These are phyloP conservation scores for Naegleria lovaniensis DNA, from an alignment of 208 protist genomes.

Conservation along the genomic window DNA sequence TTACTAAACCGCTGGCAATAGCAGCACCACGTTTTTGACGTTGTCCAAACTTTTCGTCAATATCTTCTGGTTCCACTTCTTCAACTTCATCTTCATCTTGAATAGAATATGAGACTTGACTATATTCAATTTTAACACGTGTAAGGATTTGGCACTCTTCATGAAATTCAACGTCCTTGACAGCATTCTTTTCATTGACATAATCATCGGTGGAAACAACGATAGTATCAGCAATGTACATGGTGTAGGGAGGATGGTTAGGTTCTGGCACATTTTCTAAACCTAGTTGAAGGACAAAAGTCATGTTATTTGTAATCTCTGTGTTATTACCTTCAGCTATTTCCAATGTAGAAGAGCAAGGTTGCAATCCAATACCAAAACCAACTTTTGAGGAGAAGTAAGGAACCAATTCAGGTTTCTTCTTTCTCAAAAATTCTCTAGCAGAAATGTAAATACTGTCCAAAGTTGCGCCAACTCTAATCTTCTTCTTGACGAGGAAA, in stretches of 20 bases:
- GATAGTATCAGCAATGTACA: background rate
- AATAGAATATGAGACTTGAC: background rate
- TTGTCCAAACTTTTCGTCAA: background rate
- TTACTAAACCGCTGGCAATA: background rate
- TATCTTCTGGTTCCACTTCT: background rate
- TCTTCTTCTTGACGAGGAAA: background rate
- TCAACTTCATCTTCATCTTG: background rate
- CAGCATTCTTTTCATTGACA: background rate
- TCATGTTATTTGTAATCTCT: background rate
- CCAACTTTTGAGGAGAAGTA: background rate
- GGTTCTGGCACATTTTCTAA: background rate
- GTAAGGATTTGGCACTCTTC: background rate
- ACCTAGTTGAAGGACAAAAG: background rate
- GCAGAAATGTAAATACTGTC: background rate
- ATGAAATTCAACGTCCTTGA: background rate
- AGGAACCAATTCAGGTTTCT: background rate
- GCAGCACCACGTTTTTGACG: background rate
- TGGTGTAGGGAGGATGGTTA: background rate
- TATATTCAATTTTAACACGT: background rate
- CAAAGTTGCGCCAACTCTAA: background rate
- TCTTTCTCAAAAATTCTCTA: background rate
- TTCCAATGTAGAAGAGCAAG: background rate
- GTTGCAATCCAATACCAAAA: background rate
- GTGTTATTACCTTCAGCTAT: background rate
- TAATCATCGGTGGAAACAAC: background rate